Percentiles rank a stretch among this genome's conserved stretches.
Evolutionary conservation across 768 basidiomycete species (phyloP).

Genomic region (Auricularia cornea): DNA sequence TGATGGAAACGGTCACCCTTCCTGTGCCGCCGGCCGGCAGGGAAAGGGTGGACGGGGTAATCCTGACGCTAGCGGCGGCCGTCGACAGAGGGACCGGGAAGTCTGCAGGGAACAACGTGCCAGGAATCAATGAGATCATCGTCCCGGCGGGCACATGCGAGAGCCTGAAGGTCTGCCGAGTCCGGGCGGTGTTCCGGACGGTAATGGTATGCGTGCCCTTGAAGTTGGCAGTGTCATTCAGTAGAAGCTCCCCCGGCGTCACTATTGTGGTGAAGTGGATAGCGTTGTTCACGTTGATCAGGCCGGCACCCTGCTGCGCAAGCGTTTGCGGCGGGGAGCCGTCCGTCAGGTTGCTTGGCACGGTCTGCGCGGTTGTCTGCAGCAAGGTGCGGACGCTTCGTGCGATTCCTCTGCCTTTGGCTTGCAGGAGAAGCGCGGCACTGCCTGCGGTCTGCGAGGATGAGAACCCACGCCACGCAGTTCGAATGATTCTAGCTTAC

Average conservation of each 20-base stretch:
- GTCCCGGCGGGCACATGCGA: slow-evolving; percentile 52
- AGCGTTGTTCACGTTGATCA: slow-evolving; percentile 52
- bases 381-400: slow-evolving; percentile 31
- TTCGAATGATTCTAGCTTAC: too few species aligned
- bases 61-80: slow-evolving; percentile 36
- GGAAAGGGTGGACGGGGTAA: slow-evolving; percentile 37
- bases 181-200: slow-evolving; percentile 40
- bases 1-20: slow-evolving; percentile 37
- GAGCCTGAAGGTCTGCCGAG: slow-evolving; percentile 37
- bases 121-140: slow-evolving; percentile 37
- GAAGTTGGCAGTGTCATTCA: slow-evolving; percentile 59
- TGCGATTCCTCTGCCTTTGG: slow-evolving; percentile 30
- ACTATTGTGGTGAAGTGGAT: slow-evolving; percentile 44
- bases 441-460: slow-evolving; percentile 28
- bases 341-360: slow-evolving; percentile 39
- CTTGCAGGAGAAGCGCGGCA: slow-evolving; percentile 35
- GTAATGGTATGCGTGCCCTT: slow-evolving; percentile 19
- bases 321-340: slow-evolving; percentile 43
- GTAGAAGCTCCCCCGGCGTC: slow-evolving; percentile 46
- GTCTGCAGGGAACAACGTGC: slow-evolving; percentile 31
- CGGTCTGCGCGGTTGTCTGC: slow-evolving; percentile 39
- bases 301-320: slow-evolving; percentile 46
- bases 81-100: slow-evolving; percentile 46
- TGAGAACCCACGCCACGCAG: too few species aligned
- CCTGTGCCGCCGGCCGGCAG: slow-evolving; percentile 36